A percentile compares a stretch with the other conserved stretches of the same genome.
phyloP scores from a whole-genome alignment of 192 early-diverging fungal genomes.

The Coemansia sp. region DNA sequence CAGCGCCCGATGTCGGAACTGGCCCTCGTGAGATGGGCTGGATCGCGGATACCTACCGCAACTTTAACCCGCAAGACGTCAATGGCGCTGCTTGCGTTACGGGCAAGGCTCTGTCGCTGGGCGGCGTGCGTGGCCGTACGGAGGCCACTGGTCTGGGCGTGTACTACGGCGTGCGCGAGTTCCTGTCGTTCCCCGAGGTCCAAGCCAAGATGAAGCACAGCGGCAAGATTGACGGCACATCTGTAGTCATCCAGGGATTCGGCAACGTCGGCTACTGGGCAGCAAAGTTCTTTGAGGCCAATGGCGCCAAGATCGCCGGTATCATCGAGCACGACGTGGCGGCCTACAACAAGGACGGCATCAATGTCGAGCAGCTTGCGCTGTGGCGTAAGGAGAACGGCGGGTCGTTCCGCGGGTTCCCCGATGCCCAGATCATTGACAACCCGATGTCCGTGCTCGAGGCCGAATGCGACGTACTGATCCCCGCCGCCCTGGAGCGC shows the following conservation, averaged over 20 bases:
- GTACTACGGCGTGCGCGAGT: slow-evolving; percentile 81
- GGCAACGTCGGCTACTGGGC: slow-evolving; percentile 88
- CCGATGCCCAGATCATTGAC: slow-evolving; percentile 64
- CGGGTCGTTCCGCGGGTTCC: slow-evolving; percentile 72
- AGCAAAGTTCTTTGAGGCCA: slow-evolving; percentile 79
- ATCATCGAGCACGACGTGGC: slow-evolving; percentile 72
- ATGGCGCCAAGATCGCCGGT: slow-evolving; percentile 77
- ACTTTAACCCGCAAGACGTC: slow-evolving; percentile 80
- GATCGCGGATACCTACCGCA: slow-evolving; percentile 86
- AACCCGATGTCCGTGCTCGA: slow-evolving; percentile 62
- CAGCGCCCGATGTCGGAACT: slow-evolving; percentile 84
- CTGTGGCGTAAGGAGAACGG: slow-evolving; percentile 61
- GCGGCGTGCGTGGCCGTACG: slow-evolving; percentile 81
- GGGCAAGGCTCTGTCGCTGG: slow-evolving; percentile 77
- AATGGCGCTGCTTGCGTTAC: slow-evolving; percentile 84
- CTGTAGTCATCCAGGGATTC: slow-evolving; percentile 81
- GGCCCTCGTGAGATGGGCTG: slow-evolving; percentile 83
- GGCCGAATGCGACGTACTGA: slow-evolving; percentile 80
- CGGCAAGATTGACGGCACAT: slow-evolving; percentile 62
- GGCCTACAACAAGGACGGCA: slow-evolving; percentile 65
- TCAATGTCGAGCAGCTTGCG: slow-evolving; percentile 70
- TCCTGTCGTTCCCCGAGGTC: slow-evolving; percentile 77
- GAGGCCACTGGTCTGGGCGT: slow-evolving; percentile 86
- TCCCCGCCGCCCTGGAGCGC: slow-evolving; percentile 82
- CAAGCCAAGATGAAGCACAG: slow-evolving; percentile 67